Evolutionary conservation across 768 basidiomycete genomes (phyloP), one percentile per base, ranked within the genome.

Genomic region (Xanthoconium stramineum): DNA sequence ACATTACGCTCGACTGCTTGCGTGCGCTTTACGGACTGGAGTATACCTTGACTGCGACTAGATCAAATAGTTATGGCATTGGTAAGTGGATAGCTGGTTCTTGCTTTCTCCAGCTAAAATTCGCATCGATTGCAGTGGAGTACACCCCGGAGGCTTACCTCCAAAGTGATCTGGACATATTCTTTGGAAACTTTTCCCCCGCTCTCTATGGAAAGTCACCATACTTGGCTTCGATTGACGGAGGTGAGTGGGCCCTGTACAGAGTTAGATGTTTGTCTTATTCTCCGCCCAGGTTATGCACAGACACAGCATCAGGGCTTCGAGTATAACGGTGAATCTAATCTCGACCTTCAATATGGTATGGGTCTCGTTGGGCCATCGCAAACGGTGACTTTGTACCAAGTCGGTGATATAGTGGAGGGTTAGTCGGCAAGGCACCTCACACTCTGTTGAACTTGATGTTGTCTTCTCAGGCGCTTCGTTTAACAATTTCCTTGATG

Each of bases 301-400:
- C 70, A 73, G 47, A 72, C 70, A 0, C 48, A 58, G 19, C 52
- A 66, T 29, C 61, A 62, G 39, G 51, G 58, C 19, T 68, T 69
- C 48, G 28, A 42, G 2, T 64, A 60, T 56, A 72, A 72, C 33
- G 67, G 62, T 29, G 72, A 72, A 58, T 68, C 71, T 28, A 60
- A 69, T 36, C 61, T 73, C n/a, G 71, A 72, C 53, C 59, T 73
- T 19, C 57, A 72, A 55, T 72, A 69, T 19, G 67, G 47, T 29
- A 73, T 72, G 65, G 55, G 60, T 39, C 63, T 72, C 17, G 56
- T 67, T 5, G 64, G 63, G 11, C 55, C 67, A 13, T 45, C 54
- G 4, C 65, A 67, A 42, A 54, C 17, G 10, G 62, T 72, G 42
- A 71, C 70, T 6, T 56, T 74, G 28, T 69, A 71, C 62, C 73